phyloP scores from a whole-genome alignment of 2,329 filamentous ascomycete species.

The Drechslerella dactyloides region DNA sequence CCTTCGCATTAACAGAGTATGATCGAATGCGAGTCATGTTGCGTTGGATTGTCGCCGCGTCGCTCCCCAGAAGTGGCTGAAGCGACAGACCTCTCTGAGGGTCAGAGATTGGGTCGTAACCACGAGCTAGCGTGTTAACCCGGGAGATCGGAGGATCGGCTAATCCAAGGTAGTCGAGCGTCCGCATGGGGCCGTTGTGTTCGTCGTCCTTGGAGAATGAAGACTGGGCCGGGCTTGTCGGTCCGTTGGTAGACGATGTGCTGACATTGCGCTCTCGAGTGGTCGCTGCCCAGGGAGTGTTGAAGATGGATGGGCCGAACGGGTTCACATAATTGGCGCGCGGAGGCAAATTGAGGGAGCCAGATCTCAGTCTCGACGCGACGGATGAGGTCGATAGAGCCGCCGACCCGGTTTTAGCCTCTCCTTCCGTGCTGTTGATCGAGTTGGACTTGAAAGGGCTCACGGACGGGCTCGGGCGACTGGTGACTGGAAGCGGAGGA shows the following conservation, averaged over 20 bases:
- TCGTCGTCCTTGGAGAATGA: slow-evolving; percentile 86
- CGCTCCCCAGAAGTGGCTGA: slow-evolving; percentile 70
- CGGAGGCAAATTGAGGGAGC: slow-evolving; percentile 54
- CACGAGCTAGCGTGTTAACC: slow-evolving; percentile 70
- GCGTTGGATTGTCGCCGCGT: slow-evolving; percentile 74
- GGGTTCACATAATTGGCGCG: slow-evolving; percentile 61
- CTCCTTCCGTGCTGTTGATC: slow-evolving; percentile 58
- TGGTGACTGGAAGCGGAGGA: slow-evolving; percentile 73
- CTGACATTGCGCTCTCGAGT: slow-evolving; percentile 79
- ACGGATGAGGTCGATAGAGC: slow-evolving; percentile 53
- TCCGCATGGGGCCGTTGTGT: slow-evolving; percentile 84
- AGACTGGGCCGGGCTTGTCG: slow-evolving; percentile 83
- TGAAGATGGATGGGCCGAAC: slow-evolving; percentile 88
- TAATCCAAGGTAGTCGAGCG: slow-evolving; percentile 91
- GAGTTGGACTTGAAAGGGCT: slow-evolving; percentile 78
- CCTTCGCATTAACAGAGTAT: slow-evolving; percentile 97
- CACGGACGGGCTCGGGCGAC: slow-evolving; percentile 82
- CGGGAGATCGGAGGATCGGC: slow-evolving; percentile 85
- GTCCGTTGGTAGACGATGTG: slow-evolving; percentile 81
- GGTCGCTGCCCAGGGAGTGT: slow-evolving; percentile 76
- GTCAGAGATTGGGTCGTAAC: slow-evolving; percentile 60
- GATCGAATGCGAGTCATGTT: slow-evolving; percentile 89
- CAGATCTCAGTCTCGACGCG: slow-evolving; percentile 55
- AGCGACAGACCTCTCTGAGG: slow-evolving; percentile 62
- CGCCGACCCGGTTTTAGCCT: slow-evolving; percentile 57